Conservation (phyloP, 331 rosid genomes). For the Saraca asoca region DNA sequence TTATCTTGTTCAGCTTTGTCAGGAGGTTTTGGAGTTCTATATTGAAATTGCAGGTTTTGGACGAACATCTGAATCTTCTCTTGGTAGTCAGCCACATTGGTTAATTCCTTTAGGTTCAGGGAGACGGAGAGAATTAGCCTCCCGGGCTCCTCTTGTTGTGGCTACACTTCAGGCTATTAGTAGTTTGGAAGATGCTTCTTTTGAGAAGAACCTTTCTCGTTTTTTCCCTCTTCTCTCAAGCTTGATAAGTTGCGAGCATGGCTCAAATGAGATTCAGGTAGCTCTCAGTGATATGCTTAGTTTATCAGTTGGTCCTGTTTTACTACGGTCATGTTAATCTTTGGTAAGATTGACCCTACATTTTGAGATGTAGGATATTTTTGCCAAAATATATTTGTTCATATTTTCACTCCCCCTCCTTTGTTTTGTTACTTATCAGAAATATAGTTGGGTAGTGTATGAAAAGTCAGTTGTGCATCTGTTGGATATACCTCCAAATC, state of each 20-base stretch:
- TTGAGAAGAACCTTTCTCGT: slow-evolving; percentile 65
- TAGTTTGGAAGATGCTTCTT: slow-evolving; percentile 70
- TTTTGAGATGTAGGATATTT: slow-evolving; percentile 59
- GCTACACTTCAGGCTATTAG: slow-evolving; percentile 87
- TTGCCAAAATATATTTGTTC: slow-evolving; percentile 44
- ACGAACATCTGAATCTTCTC: slow-evolving; percentile 54
- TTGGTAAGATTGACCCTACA: slow-evolving; percentile 44
- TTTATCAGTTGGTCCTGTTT: slow-evolving; percentile 82
- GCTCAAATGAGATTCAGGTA: slow-evolving; percentile 81
- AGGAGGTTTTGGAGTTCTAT: slow-evolving; percentile 75
- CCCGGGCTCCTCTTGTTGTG: slow-evolving; percentile 86
- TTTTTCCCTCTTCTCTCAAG: slow-evolving; percentile 83
- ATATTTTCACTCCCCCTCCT: slow-evolving; percentile 29
- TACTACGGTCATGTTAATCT: slow-evolving; percentile 74
- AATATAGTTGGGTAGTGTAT: slow-evolving; percentile 51
- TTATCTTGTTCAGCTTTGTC: slow-evolving; percentile 68
- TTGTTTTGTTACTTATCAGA: slow-evolving; percentile 43
- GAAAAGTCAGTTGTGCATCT: slow-evolving; percentile 56
- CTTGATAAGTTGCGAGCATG: slow-evolving; percentile 92
- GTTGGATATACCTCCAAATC: slow-evolving; percentile 43
- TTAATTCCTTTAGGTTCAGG: slow-evolving; percentile 85
- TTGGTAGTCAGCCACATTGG: slow-evolving; percentile 60
- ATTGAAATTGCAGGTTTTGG: slow-evolving; percentile 65
- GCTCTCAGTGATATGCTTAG: slow-evolving; percentile 92
- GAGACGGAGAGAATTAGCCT: slow-evolving; percentile 81